Evolutionary conservation across 257 asterid species (phyloP), one percentile per base, ranked within the genome.

Genomic region (Plantago elongata): DNA sequence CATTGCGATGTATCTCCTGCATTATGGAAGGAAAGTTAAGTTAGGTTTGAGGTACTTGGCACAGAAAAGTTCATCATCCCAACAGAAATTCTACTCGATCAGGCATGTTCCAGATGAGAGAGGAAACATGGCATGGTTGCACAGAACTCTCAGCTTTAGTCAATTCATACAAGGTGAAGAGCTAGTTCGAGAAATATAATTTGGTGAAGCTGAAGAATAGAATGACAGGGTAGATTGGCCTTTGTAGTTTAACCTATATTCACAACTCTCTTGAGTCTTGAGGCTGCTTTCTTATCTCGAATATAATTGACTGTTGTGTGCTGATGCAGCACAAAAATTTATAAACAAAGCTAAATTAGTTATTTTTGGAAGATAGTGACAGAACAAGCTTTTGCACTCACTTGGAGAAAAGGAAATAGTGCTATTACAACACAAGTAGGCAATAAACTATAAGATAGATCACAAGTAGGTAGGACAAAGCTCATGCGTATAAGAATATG

Each of bases 1-100:
- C 95, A 89, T 82, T 49, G 97, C 99, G 57, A 81, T 75, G 64
- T 78, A 83, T 81, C 96, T 89, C 97, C 97, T 89, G 56, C 14
- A 54, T 44, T 45, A 22, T 22, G 27, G 1, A 51, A 54, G 11
- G 44, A 5, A 60, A 40, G 7, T 13, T 14, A 64, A 54, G 7
- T 16, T 38, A 46, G 30, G 50, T 13, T 63, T 51, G 62, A 63
- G 42, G 59, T 46, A 57, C 45, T 38, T 49, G 60, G 58, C 38
- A 59, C 55, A 48, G 38, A 27, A 48, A 22, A 62, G 37, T 54
- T 58, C 29, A 69, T 49, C 29, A 22, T 7, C 61, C 14, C 11
- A 47, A 48, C 43, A n/a, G 59, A 67, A 47, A 61, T 57, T 61
- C 52, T 22, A 54, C 16, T 61, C 55, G 54, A 66, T 37, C 61